phyloP scores from a whole-genome alignment of 2,329 filamentous ascomycete genomes.

The Mollisia scopiformis region DNA sequence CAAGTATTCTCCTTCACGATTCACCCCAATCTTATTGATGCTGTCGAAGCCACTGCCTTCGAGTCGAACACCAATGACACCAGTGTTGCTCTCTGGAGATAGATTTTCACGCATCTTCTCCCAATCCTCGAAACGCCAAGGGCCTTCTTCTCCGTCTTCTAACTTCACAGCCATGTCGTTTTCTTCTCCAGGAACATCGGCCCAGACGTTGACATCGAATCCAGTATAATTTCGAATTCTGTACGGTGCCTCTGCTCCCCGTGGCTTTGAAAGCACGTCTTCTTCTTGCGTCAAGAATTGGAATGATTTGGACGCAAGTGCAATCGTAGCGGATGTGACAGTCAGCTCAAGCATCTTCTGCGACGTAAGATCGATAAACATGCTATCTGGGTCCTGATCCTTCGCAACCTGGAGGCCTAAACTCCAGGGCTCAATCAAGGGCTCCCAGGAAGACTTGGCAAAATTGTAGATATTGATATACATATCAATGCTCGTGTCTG shows the following conservation, averaged over 20 bases:
- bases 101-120: conserved; percentile 95
- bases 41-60: conserved; percentile 94
- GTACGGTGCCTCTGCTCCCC: conserved; percentile 90
- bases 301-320: conserved; percentile 88
- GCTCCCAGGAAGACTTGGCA: conserved; percentile 98
- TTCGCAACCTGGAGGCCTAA: conserved; percentile 88
- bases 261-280: conserved; percentile 90
- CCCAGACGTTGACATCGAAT: conserved; percentile 84
- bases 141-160: conserved; percentile 85
- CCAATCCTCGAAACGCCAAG: conserved; percentile 97
- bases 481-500: conserved; percentile 87
- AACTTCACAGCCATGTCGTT: conserved; percentile 76
- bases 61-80: conserved; percentile 79
- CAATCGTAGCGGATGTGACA: conserved; percentile 90
- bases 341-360: conserved; percentile 91
- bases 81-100: conserved; percentile 78
- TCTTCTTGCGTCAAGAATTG: conserved; percentile 87
- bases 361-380: conserved; percentile 85
- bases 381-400: conserved; percentile 71
- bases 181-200: conserved; percentile 68
- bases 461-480: conserved; percentile 99
- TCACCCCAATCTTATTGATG: conserved; percentile 85
- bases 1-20: conserved; percentile 89
- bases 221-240: conserved; percentile 94
- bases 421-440: conserved; percentile 93